These are phyloP conservation scores for Aspergillus udagawae DNA, from an alignment of 2,329 filamentous ascomycete genomes.

Conservation along the genomic window DNA sequence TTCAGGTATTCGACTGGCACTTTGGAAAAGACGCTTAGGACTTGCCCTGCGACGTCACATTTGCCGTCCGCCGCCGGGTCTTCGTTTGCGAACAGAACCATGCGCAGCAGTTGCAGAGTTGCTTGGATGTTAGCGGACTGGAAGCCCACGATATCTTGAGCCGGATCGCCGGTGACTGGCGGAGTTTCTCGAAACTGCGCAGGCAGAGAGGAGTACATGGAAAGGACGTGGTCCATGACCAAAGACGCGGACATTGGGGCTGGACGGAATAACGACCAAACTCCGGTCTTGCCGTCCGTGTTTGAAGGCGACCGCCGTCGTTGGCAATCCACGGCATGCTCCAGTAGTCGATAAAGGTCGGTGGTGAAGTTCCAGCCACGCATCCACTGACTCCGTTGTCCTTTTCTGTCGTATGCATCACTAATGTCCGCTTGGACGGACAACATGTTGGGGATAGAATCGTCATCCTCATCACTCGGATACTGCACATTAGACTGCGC, in stretches of 20 bases:
- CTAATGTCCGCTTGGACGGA: background rate
- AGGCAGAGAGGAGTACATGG: background rate
- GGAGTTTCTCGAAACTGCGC: background rate
- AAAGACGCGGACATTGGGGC: background rate
- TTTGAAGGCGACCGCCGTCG: background rate
- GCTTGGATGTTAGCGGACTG: background rate
- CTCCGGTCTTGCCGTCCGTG: background rate
- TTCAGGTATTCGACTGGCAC: background rate
- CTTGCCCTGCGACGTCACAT: background rate
- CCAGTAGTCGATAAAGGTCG: slow-evolving; percentile 1
- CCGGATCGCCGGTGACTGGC: background rate
- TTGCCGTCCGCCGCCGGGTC: background rate
- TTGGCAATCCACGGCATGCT: background rate
- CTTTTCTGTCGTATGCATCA: background rate
- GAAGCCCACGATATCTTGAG: background rate
- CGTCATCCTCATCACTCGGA: background rate
- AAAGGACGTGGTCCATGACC: background rate
- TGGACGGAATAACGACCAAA: background rate
- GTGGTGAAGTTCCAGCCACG: slow-evolving; percentile 3
- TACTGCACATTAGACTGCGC: background rate
- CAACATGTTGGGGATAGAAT: background rate
- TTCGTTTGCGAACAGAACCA: background rate
- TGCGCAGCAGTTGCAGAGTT: background rate
- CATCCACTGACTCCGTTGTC: background rate
- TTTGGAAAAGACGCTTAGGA: background rate